These are phyloP conservation scores for Abrus pulchellus DNA, from an alignment of 306 rosid species.

Conservation along the genomic window DNA sequence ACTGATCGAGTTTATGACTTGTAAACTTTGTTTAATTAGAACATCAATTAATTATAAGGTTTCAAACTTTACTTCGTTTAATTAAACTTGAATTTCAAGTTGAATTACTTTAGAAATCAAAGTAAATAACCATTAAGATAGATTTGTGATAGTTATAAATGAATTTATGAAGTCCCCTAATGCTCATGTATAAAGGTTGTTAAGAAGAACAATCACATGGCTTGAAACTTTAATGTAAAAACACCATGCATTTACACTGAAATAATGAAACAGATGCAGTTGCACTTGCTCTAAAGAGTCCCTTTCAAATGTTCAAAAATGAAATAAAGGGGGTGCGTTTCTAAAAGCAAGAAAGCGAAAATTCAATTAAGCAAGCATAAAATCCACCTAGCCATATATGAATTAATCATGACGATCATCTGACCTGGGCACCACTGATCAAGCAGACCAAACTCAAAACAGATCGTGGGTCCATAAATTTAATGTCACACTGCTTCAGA, in stretches of 20 bases:
- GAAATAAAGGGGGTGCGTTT: slow-evolving; percentile 35
- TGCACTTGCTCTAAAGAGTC: slow-evolving; percentile 53
- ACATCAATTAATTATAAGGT: background rate
- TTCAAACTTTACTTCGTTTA: background rate
- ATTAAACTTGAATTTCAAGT: background rate
- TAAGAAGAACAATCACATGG: slow-evolving; percentile 55
- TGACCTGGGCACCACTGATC: slow-evolving; percentile 56
- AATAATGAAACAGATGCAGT: slow-evolving; percentile 54
- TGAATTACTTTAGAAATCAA: background rate
- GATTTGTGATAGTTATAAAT: too few relatives aligned
- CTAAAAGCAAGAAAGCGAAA: slow-evolving; percentile 56
- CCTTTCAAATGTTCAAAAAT: slow-evolving; percentile 56
- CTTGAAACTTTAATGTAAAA: slow-evolving; percentile 36
- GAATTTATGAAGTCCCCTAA: too few relatives aligned
- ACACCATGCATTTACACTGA: slow-evolving; percentile 47
- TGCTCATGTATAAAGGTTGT: background rate
- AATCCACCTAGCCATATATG: slow-evolving; percentile 47
- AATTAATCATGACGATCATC: slow-evolving; percentile 60
- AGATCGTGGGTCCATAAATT: slow-evolving; percentile 66
- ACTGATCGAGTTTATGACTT: background rate
- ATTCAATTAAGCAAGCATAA: slow-evolving; percentile 45
- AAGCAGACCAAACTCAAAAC: slow-evolving; percentile 66
- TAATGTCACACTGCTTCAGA: slow-evolving; percentile 50
- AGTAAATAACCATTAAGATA: background rate
- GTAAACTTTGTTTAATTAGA: slow-evolving; percentile 14